Evolutionary conservation across 2,329 filamentous ascomycete species (phyloP), one percentile per base, ranked within the genome.

Genomic region (Ophiocordyceps camponoti-saundersi): DNA sequence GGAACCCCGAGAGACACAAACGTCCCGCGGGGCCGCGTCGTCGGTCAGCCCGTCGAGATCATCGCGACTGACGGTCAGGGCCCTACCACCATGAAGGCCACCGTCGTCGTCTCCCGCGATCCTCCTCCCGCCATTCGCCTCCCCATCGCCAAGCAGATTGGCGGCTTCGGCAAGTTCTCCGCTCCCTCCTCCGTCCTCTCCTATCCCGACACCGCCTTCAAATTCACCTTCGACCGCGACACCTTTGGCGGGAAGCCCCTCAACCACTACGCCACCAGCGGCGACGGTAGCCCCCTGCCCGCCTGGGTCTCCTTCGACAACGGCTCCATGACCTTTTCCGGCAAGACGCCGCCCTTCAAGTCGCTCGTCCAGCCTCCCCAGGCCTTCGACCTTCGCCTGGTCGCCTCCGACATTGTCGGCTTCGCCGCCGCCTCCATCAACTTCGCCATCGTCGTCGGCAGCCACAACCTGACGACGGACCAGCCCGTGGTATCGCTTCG

Each of bases 281-380:
- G 70, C 6, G 75, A 90, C 56, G 84, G 85, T 56, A 85, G 83
- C n/a, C 87, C 88, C 34, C 66, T 95, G 34, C 88, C 88, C 20
- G 80, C 86, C 1, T 95, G 88, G 88, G 67, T 94, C 42, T 66
- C 66, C n/a, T 95, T 95, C 56, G 75, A 92, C 53, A 58, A 73
- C 1, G 59, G 59, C 2, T 69, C 63, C 0, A 65, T 94, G 39
- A 71, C 70, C 1, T 93, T 94, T 55, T 75, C 73, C 1, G 88
- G 88, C 22, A 75, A 65, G 32, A 82, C 82, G 2, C 87, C 86
- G 1, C 65, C 78, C 1, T 68, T 79, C 44, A 72, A 75, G 48
- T 77, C 76, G 26, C 67, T 82, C 11, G 63, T 78, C 34, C 74
- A 80, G 30, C 78, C 79, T 8, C 81, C 86, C 3, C 82, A 93